Evolutionary conservation across 495 filamentous ascomycete genomes (phyloP).

Genomic region (Penicillium arizonense): DNA sequence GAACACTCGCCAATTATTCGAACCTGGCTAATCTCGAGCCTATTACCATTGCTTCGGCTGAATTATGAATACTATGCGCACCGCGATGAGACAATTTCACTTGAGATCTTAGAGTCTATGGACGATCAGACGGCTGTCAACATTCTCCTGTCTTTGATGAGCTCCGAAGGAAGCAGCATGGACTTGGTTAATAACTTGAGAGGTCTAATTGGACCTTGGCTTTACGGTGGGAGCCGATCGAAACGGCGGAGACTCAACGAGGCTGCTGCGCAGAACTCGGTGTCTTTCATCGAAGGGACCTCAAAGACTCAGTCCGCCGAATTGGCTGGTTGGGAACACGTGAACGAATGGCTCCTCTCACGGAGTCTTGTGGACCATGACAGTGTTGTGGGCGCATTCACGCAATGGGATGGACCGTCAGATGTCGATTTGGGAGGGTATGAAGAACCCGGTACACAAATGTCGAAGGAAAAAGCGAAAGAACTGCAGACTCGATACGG

Average conservation of each 20-base stretch:
- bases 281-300: conserved; percentile 26
- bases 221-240: conserved; percentile 66
- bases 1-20: conserved; percentile 62
- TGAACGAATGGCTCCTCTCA: conserved; percentile 78
- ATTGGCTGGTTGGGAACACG: conserved; percentile 65
- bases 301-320: conserved; percentile 18
- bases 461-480: conserved; percentile 51
- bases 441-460: conserved; percentile 41
- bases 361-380: conserved; percentile 50
- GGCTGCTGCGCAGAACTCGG: conserved; percentile 25
- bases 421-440: conserved; percentile 80
- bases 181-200: conserved; percentile 68
- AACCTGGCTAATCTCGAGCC: conserved; percentile 72
- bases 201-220: conserved; percentile 78
- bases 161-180: conserved; percentile 35
- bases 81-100: conserved; percentile 50
- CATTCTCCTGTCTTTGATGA: conserved; percentile 64
- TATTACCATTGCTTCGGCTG: conserved; percentile 77
- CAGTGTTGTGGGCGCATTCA: conserved; percentile 58
- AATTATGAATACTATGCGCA: conserved; percentile 80
- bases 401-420: conserved; percentile 76
- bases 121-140: conserved; percentile 63
- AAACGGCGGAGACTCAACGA: conserved; percentile 54
- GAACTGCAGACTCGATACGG: conserved; percentile 63
- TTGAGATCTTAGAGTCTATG: conserved; percentile 57